Percentiles rank a stretch among this genome's conserved stretches.
Evolutionary conservation across 371 early-diverging fungal species (phyloP).

Genomic region (Saksenaea oblongispora): DNA sequence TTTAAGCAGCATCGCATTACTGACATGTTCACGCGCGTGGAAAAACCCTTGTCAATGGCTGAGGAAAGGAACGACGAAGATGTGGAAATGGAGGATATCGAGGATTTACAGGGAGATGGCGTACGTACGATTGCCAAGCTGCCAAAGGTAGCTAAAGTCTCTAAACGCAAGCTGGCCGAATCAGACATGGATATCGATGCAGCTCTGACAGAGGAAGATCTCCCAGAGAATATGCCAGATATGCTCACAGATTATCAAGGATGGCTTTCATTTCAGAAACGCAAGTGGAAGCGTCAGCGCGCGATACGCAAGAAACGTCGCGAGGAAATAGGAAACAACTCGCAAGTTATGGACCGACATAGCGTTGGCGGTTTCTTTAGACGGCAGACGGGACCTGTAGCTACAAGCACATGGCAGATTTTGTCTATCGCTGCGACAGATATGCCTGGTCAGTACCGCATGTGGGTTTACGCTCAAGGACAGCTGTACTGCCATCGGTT

Average conservation of each 20-base stretch:
- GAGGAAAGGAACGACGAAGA: slow-evolving; percentile 18
- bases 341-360: slow-evolving; percentile 4
- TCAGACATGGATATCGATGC: slow-evolving; percentile 17
- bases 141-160: slow-evolving; percentile 36
- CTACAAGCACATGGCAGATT: slow-evolving; percentile 77
- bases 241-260: slow-evolving; percentile 58
- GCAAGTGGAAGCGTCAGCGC: slow-evolving; percentile 69
- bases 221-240: slow-evolving; percentile 52
- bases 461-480: slow-evolving; percentile 81
- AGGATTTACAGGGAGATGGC: slow-evolving; percentile 54
- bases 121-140: slow-evolving; percentile 15
- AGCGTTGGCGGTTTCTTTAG: slow-evolving; percentile 50
- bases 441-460: slow-evolving; percentile 77
- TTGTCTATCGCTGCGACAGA: slow-evolving; percentile 85
- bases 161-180: slow-evolving; percentile 23
- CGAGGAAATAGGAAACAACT: slow-evolving; percentile 4
- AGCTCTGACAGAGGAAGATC: slow-evolving; percentile 39
- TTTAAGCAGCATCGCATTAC: slow-evolving; percentile 87
- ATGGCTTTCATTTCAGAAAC: slow-evolving; percentile 74
- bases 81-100: slow-evolving; percentile 57
- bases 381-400: slow-evolving; percentile 57
- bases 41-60: slow-evolving; percentile 22
- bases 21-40: slow-evolving; percentile 67
- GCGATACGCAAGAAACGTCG: slow-evolving; percentile 50
- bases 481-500: slow-evolving; percentile 72